Evolutionary conservation across 371 early-diverging fungal species (phyloP), one percentile per base, ranked within the genome.

Genomic region (Mortierella sp.): DNA sequence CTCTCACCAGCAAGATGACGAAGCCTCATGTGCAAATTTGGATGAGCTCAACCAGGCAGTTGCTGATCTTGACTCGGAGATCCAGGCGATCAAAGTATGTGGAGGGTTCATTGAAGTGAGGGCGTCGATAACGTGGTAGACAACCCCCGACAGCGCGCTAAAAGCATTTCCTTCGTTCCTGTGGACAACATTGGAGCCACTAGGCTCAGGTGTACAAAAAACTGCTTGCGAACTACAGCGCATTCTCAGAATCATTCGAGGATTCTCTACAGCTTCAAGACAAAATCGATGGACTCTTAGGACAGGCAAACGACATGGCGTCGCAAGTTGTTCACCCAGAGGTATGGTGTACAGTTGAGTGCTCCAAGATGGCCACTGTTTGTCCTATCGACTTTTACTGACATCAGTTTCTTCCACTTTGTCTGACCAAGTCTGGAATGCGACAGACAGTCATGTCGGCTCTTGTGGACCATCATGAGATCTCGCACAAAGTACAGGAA

Each of bases 161-260:
- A 43, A 47, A 19, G 47, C 26, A 23, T 13, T 16, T 9, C 18
- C 19, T 45, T 19, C 45, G 18, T 45, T 19, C 18, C 18, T 45
- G 19, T 45, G 19, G 5, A n/a, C 45, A 45, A 45, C 19, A 13
- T 18, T 18, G 45, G 18, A 7, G 5, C 47, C 7, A 47, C 2
- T 42, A 78, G 78, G 59, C 71, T 8, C 71, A 78, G 45, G 71
- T 78, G 7, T 71, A 78, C 64, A 70, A 71, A 38, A 78, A 71
- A 19, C 67, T 78, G 14, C 78, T 78, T 13, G 71, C 64, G 30
- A 70, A 78, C 54, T 78, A 70, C 47, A 61, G 52, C 58, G 71
- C 66, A 7, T 78, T 78, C 53, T 63, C 71, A 2, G 71, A 78
- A 7, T 67, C 71, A 13, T 71, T 71, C 23, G 78, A 71, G 41